A percentile compares a stretch with the other conserved stretches of the same genome.
Conservation (phyloP, 78 protist genomes). For the Isochrysis galbana region DNA sequence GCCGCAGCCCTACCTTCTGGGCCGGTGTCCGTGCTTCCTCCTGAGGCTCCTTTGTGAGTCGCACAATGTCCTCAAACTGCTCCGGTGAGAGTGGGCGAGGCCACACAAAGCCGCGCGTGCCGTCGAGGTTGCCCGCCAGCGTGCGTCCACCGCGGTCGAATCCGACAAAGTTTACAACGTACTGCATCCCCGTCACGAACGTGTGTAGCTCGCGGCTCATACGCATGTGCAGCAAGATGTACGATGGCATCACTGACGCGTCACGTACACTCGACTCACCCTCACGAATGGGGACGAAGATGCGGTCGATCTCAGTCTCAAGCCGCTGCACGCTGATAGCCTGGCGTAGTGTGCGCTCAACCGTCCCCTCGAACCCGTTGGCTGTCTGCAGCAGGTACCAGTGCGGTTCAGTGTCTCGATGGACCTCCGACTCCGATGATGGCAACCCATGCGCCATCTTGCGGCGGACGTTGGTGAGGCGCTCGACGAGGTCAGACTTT, state of each 20-base stretch:
- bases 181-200: neutral
- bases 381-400: slow-evolving; percentile 33
- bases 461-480: neutral
- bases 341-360: neutral
- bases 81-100: neutral
- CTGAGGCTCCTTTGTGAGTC: neutral
- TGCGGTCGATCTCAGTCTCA: neutral
- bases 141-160: neutral
- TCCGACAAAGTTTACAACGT: slow-evolving; percentile 18
- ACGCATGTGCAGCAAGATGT: slow-evolving; percentile 1
- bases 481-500: neutral
- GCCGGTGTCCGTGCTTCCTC: neutral
- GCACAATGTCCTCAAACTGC: neutral
- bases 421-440: neutral
- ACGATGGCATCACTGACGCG: slow-evolving; percentile 9
- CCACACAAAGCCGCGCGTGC: neutral
- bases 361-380: slow-evolving; percentile 21
- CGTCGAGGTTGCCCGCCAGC: neutral
- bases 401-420: neutral
- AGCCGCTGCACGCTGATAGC: neutral
- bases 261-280: neutral
- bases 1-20: neutral
- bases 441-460: neutral
- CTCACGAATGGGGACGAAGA: neutral
- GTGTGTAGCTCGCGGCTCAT: neutral